Conservation (phyloP, 345 rosid genomes). For the Trapa incisa region DNA sequence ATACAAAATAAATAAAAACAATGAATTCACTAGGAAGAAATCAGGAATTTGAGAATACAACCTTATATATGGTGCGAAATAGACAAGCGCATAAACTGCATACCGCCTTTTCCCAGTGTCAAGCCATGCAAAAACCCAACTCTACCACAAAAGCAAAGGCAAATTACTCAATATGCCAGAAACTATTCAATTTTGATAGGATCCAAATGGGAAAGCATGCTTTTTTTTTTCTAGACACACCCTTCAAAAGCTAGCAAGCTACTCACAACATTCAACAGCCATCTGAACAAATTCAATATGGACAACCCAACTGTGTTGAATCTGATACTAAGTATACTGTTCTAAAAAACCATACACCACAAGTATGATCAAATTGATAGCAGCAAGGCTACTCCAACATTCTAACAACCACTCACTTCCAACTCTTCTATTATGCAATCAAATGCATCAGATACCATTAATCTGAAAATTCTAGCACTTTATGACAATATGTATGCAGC, state of each 20-base stretch:
- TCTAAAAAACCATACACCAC: background rate
- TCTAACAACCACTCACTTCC: slow-evolving; percentile 1
- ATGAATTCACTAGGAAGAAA: background rate
- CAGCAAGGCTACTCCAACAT: background rate
- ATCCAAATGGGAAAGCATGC: too few species aligned
- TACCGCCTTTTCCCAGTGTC: slow-evolving; percentile 81
- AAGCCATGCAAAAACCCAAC: slow-evolving; percentile 99
- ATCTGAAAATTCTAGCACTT: background rate
- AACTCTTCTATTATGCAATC: background rate
- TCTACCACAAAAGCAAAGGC: slow-evolving; percentile 23
- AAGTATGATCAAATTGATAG: background rate
- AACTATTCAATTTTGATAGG: background rate
- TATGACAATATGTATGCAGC: background rate
- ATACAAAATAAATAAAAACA: background rate
- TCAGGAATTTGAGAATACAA: slow-evolving; percentile 8
- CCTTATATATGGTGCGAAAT: slow-evolving; percentile 84
- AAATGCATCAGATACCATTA: background rate
- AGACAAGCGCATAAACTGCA: slow-evolving; percentile 56
- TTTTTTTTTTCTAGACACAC: too few species aligned
- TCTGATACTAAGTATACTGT: background rate
- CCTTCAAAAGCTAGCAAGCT: background rate
- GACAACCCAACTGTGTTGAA: background rate
- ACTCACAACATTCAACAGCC: background rate
- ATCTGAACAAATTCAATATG: background rate
- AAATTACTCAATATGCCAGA: background rate